A percentile compares a stretch with the other conserved stretches of the same genome.
Conservation (phyloP, 495 filamentous ascomycete species). For the Lepidopterella palustris region DNA sequence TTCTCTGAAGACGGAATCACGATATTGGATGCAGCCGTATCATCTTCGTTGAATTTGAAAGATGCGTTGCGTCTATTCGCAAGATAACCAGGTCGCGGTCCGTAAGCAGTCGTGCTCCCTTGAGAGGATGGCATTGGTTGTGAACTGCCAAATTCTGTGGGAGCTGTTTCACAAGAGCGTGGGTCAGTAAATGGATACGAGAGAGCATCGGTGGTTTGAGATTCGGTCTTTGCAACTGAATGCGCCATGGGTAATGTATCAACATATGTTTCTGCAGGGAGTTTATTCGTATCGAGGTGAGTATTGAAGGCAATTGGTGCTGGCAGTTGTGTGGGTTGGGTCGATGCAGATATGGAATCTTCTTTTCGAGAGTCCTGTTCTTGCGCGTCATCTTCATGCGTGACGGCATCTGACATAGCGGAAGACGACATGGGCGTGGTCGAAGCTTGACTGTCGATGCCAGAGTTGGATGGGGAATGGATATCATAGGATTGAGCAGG, state of each 20-base stretch:
- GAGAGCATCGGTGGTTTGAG: conserved; percentile 10
- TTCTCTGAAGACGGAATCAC: neutral
- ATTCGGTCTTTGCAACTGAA: neutral
- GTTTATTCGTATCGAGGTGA: neutral
- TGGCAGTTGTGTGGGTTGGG: neutral
- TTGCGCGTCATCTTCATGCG: conserved; percentile 11
- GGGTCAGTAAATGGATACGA: conserved; percentile 16
- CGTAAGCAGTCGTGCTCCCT: conserved; percentile 5
- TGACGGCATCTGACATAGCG: conserved; percentile 28
- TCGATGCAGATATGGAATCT: neutral
- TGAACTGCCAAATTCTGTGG: conserved; percentile 21
- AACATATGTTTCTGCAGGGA: neutral
- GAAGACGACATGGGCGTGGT: conserved; percentile 65
- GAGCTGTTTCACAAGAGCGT: conserved; percentile 17
- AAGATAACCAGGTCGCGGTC: conserved; percentile 35
- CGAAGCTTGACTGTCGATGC: conserved; percentile 32
- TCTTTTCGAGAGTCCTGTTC: conserved; percentile 4
- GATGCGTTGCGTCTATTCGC: conserved; percentile 39
- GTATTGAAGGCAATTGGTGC: neutral
- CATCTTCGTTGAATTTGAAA: conserved; percentile 16
- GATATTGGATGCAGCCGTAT: conserved; percentile 1
- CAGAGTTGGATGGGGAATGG: conserved; percentile 8
- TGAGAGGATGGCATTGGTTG: conserved; percentile 25
- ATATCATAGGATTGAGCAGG: conserved; percentile 49
- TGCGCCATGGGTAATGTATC: neutral